Evolutionary conservation across 1,284 basidiomycete genomes (phyloP).

Genomic region (Irpex sp.): DNA sequence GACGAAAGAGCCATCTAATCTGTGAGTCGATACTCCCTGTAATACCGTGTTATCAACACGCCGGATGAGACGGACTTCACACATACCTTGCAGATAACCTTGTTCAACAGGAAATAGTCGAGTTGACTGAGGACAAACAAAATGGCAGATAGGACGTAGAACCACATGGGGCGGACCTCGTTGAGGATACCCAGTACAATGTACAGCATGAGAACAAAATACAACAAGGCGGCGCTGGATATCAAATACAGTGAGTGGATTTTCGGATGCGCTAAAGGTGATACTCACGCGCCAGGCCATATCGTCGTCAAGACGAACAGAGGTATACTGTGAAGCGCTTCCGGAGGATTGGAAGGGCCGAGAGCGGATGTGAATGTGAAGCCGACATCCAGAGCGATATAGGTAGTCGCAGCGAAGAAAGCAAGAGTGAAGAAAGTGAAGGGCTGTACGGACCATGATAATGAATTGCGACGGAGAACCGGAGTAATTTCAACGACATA

Average conservation of each 20-base stretch:
- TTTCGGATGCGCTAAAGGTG: slow-evolving; percentile 1
- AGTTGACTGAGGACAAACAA: slow-evolving; percentile 76
- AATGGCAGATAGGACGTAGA: slow-evolving; percentile 59
- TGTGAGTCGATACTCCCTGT: slow-evolving; percentile 28
- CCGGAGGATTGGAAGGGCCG: slow-evolving; percentile 54
- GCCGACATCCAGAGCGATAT: slow-evolving; percentile 77
- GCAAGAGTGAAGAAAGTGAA: slow-evolving; percentile 55
- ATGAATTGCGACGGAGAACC: not conserved
- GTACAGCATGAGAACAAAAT: slow-evolving; percentile 70
- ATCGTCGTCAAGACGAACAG: slow-evolving; percentile 79
- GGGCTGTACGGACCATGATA: slow-evolving; percentile 40
- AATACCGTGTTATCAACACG: not conserved
- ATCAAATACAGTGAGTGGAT: slow-evolving; percentile 2
- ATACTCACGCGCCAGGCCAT: slow-evolving; percentile 76
- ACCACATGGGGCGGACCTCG: slow-evolving; percentile 71
- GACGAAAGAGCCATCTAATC: slow-evolving; percentile 79
- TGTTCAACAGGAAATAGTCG: slow-evolving; percentile 72
- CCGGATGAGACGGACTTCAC: slow-evolving; percentile 8
- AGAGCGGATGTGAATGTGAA: slow-evolving; percentile 61
- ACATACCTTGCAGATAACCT: slow-evolving; percentile 73
- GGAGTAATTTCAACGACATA: slow-evolving; percentile 32
- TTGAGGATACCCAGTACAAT: slow-evolving; percentile 69
- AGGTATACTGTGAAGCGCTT: slow-evolving; percentile 56
- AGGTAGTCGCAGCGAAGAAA: slow-evolving; percentile 70
- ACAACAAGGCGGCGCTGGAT: slow-evolving; percentile 60